Evolutionary conservation across 2,329 filamentous ascomycete species (phyloP), one percentile per base, ranked within the genome.

Genomic region (Tolypocladium tropicale): DNA sequence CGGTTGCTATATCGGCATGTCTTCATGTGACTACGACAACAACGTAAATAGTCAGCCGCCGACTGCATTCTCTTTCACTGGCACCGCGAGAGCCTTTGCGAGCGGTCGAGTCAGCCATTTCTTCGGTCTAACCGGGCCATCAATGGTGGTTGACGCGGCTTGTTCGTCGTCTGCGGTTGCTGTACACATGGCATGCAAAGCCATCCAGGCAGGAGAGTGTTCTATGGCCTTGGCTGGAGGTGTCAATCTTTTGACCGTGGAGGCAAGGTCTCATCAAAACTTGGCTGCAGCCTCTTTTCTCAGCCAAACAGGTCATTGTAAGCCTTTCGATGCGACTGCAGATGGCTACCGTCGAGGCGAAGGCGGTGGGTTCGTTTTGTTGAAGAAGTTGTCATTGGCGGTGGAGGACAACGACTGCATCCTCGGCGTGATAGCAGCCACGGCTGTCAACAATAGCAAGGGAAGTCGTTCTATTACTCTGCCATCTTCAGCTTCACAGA

Each of bases 281-380:
- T 57, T 65, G 0, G 60, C 52, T 9, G 61, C 60, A 25, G 52
- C 63, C 6, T 54, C 57, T 0, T 65, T 68, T 18, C 56, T 70
- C 6, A 67, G 63, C 54, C 58, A 59, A 11, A 65, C 62, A 1
- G 68, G 68, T 0, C 56, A 62, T 16, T 68, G 62, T 53, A 65
- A 62, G 43, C 59, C 67, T 0, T 70, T 67, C 32, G 66, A 67
- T 25, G 61, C 56, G 2, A 11, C 25, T 1, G 68, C 65, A 6
- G 71, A 78, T 57, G 80, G 80, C 0, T 83, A 82, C 58, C 77
- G 72, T 9, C 70, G 79, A 2, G 77, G 73, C 0, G 80, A 83
- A 50, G 80, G 76, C 0, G 64, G 71, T 4, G 75, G 63, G 0
- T 60, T 69, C 0, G 58, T 82, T 0, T 59, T 80, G 1, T 58